phyloP scores from a whole-genome alignment of 2,329 filamentous ascomycete genomes.

The Colletotrichum aenigma region DNA sequence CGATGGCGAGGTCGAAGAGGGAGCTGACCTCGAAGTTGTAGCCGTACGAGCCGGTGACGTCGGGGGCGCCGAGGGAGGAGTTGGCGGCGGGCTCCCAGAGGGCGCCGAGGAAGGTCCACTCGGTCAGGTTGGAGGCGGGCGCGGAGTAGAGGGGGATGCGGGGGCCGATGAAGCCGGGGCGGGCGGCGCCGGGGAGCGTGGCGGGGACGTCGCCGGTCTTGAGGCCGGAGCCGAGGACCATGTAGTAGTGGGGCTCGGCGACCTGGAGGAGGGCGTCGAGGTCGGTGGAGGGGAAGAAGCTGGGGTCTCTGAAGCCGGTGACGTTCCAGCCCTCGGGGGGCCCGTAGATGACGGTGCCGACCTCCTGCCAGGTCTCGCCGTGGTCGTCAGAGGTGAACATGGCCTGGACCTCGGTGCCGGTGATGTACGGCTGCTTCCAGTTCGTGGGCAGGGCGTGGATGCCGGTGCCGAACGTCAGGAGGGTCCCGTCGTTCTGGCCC shows the following conservation, averaged over 20 bases:
- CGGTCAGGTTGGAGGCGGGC: slow-evolving; percentile 15
- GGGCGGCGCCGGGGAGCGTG: slow-evolving; percentile 16
- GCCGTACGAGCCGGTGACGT: slow-evolving; percentile 20
- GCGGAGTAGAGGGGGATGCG: slow-evolving; percentile 21
- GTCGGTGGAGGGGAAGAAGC: slow-evolving; percentile 16
- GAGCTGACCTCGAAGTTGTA: slow-evolving; percentile 23
- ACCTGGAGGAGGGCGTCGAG: slow-evolving; percentile 13
- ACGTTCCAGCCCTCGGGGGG: slow-evolving; percentile 22
- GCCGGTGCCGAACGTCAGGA: slow-evolving; percentile 19
- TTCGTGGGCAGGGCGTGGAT: slow-evolving; percentile 20
- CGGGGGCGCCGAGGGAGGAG: slow-evolving; percentile 13
- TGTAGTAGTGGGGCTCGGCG: slow-evolving; percentile 19
- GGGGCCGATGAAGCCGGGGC: slow-evolving; percentile 21
- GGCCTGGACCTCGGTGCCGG: slow-evolving; percentile 19
- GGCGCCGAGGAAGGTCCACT: slow-evolving; percentile 22
- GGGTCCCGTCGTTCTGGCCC: slow-evolving; percentile 14
- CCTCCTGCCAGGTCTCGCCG: slow-evolving; percentile 14
- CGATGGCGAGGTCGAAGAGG: slow-evolving; percentile 18
- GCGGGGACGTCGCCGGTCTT: slow-evolving; percentile 17
- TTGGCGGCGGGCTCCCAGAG: slow-evolving; percentile 22
- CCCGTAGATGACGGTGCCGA: slow-evolving; percentile 14
- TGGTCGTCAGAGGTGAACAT: slow-evolving; percentile 13
- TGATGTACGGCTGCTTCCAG: slow-evolving; percentile 21
- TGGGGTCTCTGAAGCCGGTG: slow-evolving; percentile 22
- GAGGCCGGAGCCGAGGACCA: slow-evolving; percentile 22